Evolutionary conservation across 1,284 basidiomycete species (phyloP).

Genomic region (Tylopilus orsonianus): DNA sequence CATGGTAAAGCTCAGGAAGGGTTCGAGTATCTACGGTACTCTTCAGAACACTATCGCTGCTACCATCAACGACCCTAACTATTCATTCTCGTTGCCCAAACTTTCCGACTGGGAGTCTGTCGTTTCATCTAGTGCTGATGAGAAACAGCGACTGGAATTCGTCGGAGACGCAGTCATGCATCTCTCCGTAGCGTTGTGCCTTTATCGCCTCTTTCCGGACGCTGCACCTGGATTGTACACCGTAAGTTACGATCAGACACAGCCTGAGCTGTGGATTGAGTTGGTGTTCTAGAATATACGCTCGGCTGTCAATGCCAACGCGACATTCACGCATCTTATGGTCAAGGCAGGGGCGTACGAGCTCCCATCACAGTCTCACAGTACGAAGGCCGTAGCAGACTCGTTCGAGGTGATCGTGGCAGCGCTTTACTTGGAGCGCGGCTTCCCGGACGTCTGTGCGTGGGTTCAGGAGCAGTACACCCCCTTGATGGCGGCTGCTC

Average conservation of each 20-base stretch:
- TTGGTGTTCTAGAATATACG: slow-evolving; percentile 25
- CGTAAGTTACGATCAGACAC: slow-evolving; percentile 12
- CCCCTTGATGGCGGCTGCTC: slow-evolving; percentile 27
- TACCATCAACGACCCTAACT: slow-evolving; percentile 30
- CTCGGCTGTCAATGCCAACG: slow-evolving; percentile 31
- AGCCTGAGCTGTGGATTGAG: not conserved
- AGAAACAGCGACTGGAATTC: slow-evolving; percentile 33
- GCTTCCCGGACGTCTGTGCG: slow-evolving; percentile 26
- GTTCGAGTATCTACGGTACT: slow-evolving; percentile 9
- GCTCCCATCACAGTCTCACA: slow-evolving; percentile 20
- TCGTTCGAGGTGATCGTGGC: slow-evolving; percentile 35
- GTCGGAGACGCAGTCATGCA: slow-evolving; percentile 35
- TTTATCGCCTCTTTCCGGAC: slow-evolving; percentile 30
- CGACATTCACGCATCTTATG: slow-evolving; percentile 35
- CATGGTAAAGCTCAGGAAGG: slow-evolving; percentile 27
- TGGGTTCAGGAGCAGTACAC: slow-evolving; percentile 34
- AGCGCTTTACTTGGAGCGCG: slow-evolving; percentile 30
- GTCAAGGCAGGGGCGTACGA: slow-evolving; percentile 28
- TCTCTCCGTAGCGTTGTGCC: slow-evolving; percentile 30
- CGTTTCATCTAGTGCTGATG: slow-evolving; percentile 27
- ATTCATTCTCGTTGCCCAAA: slow-evolving; percentile 29
- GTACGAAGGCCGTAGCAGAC: slow-evolving; percentile 29
- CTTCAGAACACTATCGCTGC: slow-evolving; percentile 28
- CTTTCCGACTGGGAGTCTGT: slow-evolving; percentile 34
- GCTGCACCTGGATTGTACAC: slow-evolving; percentile 32